Evolutionary conservation across 2,329 filamentous ascomycete species (phyloP), one percentile per base, ranked within the genome.

Genomic region (Claviceps pazoutovae): DNA sequence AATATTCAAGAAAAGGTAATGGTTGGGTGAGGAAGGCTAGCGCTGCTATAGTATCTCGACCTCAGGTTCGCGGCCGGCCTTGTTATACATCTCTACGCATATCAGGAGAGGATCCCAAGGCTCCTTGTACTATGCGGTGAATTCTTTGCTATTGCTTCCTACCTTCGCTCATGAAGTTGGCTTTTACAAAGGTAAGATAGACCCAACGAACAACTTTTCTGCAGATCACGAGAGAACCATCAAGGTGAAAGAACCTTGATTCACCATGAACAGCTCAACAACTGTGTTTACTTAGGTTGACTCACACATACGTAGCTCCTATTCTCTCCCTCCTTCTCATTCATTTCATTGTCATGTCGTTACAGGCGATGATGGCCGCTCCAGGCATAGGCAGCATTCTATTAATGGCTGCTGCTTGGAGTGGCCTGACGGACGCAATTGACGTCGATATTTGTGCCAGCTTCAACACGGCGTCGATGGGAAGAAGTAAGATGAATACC

Each of bases 391-490:
- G 43, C 39, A 49, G 47, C 34, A 41, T 52, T 23, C 17, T 58
- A 4, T 19, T 68, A 14, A 46, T 64, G 47, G 50, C 58, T 39
- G 55, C 61, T 26, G 55, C 56, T 26, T 64, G 61, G 56, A 53
- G 53, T 3, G 46, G 58, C 8, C 13, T 62, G n/a, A 57, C 57
- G 36, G 51, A 51, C 9, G 61, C 63, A 9, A 19, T 68, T 5
- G 57, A 61, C 50, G 50, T 63, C 41, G 55, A 60, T 46, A 57
- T 70, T n/a, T 71, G 69, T 54, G 61, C 68, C 43, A 61, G 51
- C 41, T 57, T 67, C 57, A 71, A 71, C 48, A 71, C 69, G 4
- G 67, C 59, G 26, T 56, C 60, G 19, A 61, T 55, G 19, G 53
- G 51, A 16, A 58, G 51, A 56, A 69, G 67, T 70, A 63, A 41